These are phyloP conservation scores for Diplosphaera chodatii DNA, from an alignment of 139 green algal genomes.

Conservation along the genomic window DNA sequence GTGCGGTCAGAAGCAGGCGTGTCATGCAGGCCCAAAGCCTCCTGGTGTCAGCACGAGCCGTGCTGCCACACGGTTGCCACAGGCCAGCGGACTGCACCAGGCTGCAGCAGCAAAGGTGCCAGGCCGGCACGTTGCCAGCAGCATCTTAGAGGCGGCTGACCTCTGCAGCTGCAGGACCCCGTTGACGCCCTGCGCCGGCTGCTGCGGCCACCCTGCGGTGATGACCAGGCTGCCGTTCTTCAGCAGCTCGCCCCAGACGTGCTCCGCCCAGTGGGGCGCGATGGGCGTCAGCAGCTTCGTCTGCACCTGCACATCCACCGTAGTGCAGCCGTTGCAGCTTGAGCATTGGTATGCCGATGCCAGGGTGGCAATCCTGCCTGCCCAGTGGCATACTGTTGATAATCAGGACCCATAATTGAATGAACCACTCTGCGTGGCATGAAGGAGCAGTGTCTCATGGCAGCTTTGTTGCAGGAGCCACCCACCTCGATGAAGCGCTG, in stretches of 20 bases:
- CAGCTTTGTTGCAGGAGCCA: neutral
- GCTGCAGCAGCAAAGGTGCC: too few relatives aligned
- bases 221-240: conserved; percentile 47
- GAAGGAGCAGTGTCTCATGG: too few relatives aligned
- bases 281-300: conserved; percentile 83
- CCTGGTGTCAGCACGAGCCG: too few relatives aligned
- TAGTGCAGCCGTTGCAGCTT: too few relatives aligned
- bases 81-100: too few relatives aligned
- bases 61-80: too few relatives aligned
- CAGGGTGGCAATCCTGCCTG: neutral
- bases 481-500: conserved; percentile 74
- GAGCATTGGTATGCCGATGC: neutral
- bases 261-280: conserved; percentile 87
- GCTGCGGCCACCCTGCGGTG: conserved; percentile 74
- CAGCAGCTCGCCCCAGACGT: conserved; percentile 84
- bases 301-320: conserved; percentile 43
- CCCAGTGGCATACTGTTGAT: too few relatives aligned
- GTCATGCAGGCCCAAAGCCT: too few relatives aligned
- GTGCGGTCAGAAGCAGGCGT: too few relatives aligned
- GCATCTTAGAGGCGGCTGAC: too few relatives aligned
- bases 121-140: conserved; percentile 14
- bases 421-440: too few relatives aligned
- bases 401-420: too few relatives aligned
- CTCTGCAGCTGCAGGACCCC: conserved; percentile 53
- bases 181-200: conserved; percentile 57